Evolutionary conservation across 2,329 filamentous ascomycete species (phyloP).

Genomic region (Penicillium sp.): DNA sequence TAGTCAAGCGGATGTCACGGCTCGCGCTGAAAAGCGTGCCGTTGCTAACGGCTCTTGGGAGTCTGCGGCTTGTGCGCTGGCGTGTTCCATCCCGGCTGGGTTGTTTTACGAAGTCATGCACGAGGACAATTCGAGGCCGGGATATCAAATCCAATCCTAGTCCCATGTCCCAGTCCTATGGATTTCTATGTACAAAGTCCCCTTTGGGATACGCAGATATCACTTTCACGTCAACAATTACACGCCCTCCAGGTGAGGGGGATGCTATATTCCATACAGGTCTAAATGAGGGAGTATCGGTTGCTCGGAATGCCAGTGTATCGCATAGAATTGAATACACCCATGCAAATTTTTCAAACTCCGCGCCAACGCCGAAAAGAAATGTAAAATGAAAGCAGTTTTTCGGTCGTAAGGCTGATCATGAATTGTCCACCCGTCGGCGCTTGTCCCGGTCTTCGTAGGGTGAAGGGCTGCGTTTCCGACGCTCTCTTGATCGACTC

Average conservation of each 20-base stretch:
- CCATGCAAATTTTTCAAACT: conserved; percentile 17
- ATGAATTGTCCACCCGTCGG: conserved; percentile 34
- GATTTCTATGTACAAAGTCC: conserved; percentile 11
- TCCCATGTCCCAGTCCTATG: not conserved
- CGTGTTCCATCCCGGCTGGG: not conserved
- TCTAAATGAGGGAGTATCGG: conserved; percentile 4
- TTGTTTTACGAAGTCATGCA: not conserved
- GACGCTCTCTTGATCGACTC: conserved; percentile 49
- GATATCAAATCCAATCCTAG: not conserved
- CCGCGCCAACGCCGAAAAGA: conserved; percentile 20
- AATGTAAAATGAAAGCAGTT: conserved; percentile 8
- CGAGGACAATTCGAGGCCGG: not conserved
- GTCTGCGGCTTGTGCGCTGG: not conserved
- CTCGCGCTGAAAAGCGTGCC: not conserved
- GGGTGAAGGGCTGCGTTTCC: conserved; percentile 45
- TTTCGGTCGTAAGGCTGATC: conserved; percentile 9
- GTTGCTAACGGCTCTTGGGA: not conserved
- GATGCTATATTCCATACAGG: conserved; percentile 7
- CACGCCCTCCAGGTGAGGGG: conserved; percentile 20
- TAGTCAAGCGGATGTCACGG: not conserved
- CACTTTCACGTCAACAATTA: conserved; percentile 9
- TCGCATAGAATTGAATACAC: conserved; percentile 4
- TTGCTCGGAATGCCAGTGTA: conserved; percentile 17
- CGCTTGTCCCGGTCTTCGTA: conserved; percentile 44
- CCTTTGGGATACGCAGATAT: not conserved